Conservation (phyloP, 2,329 filamentous ascomycete species). For the Fusarium metavorans region DNA sequence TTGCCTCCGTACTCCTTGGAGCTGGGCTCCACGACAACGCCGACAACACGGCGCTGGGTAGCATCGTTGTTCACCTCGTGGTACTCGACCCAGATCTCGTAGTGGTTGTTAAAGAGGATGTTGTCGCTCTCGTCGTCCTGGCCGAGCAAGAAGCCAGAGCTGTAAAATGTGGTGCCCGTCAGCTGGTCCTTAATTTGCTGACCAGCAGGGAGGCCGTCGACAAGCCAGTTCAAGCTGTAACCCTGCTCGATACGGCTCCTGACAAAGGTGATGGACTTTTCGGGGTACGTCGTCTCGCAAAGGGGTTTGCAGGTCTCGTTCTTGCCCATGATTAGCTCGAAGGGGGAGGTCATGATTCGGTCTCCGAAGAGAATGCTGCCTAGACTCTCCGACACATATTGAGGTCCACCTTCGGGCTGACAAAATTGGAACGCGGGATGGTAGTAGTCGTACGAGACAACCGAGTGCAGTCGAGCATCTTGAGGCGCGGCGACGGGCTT, state of each 20-base stretch:
- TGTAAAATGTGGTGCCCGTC: conserved; percentile 85
- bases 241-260: conserved; percentile 85
- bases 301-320: conserved; percentile 90
- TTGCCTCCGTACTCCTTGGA: conserved; percentile 72
- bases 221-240: conserved; percentile 95
- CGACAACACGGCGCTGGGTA: conserved; percentile 87
- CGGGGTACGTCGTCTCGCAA: conserved; percentile 75
- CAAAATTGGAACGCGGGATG: conserved; percentile 90
- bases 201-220: conserved; percentile 93
- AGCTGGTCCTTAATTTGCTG: conserved; percentile 83
- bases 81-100: conserved; percentile 93
- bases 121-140: conserved; percentile 64
- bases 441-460: conserved; percentile 97
- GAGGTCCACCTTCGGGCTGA: conserved; percentile 78
- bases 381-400: conserved; percentile 83
- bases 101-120: conserved; percentile 88
- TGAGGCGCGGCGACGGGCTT: conserved; percentile 83
- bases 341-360: conserved; percentile 96
- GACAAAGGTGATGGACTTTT: conserved; percentile 79
- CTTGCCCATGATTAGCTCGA: conserved; percentile 85
- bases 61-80: conserved; percentile 78
- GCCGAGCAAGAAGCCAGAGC: conserved; percentile 89
- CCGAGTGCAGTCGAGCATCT: conserved; percentile 88
- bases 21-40: conserved; percentile 86
- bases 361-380: conserved; percentile 98